Base-by-base conservation (phyloP, 2,329 filamentous ascomycete species). In the Diaporthe destruens region DNA sequence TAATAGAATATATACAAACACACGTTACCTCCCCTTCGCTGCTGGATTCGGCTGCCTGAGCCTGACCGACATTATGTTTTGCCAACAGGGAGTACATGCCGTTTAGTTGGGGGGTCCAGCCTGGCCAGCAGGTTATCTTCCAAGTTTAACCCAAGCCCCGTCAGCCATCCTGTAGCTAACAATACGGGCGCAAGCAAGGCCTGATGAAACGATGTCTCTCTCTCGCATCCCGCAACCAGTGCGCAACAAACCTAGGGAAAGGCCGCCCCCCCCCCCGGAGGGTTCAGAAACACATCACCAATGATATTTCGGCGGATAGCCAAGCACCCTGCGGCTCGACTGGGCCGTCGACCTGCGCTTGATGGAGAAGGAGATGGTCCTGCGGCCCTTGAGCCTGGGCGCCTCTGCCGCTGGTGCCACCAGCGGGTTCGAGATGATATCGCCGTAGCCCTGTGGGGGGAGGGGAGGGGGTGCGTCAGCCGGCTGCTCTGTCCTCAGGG, bases 231-330 rank as follows among this genome's bases (percentile, higher is more conserved):
- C 56, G 4, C 36, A 3, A 5, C 8, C 3, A 20, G 16, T 20
- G 18, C 5, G 18, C 16, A 29, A 61, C 11, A n/a, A n/a, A 29
- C 16, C 14, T 6, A n/a, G n/a, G n/a, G n/a, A n/a, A n/a, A n/a
- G n/a, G n/a, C n/a, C n/a, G n/a, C n/a, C n/a, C n/a, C n/a, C n/a
- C n/a, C n/a, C n/a, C n/a, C n/a, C n/a, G n/a, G n/a, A 7, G 20
- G 7, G 5, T 11, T n/a, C 44, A 34, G 7, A 39, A 36, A 8
- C 29, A 25, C 20, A 18, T 70, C 47, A 70, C 55, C 55, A 70
- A 23, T 70, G 55, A 32, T 70, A 70, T 0, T 59, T 11, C 23
- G 39, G 53, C n/a, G 55, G 68, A 53, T 61, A 70, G 36, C 68
- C 20, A 11, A 68, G 34, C 51, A 54, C 65, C 65, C 65, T 56